Percentiles rank a stretch among this genome's conserved stretches.
These are phyloP conservation scores for Trametes sp. DNA, from an alignment of 1,284 basidiomycete species.

Conservation along the genomic window DNA sequence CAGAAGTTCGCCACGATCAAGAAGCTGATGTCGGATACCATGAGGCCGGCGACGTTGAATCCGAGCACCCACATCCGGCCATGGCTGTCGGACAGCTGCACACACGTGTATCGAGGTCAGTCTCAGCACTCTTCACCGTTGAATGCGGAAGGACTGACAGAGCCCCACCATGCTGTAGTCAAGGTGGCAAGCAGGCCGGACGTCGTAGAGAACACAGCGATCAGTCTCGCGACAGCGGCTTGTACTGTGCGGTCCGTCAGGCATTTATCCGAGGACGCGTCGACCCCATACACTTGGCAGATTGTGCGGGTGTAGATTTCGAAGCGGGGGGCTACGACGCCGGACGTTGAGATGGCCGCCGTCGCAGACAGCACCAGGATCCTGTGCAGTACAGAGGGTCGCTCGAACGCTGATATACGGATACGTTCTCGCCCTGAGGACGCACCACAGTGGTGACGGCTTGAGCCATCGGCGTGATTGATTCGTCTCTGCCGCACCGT, in stretches of 20 bases:
- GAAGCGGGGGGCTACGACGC: constrained; percentile 52
- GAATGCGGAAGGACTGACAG: constrained; percentile 49
- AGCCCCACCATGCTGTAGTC: constrained; percentile 86
- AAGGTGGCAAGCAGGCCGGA: constrained; percentile 75
- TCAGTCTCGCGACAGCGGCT: constrained; percentile 21
- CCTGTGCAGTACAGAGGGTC: constrained; percentile 27
- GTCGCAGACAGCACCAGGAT: constrained; percentile 58
- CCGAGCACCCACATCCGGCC: constrained; percentile 76
- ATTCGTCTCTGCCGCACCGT: neutral
- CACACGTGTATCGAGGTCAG: neutral
- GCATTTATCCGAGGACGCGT: constrained; percentile 15
- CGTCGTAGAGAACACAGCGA: constrained; percentile 61
- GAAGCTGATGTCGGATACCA: constrained; percentile 71
- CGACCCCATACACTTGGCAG: constrained; percentile 28
- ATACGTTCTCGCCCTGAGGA: neutral
- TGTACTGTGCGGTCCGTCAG: constrained; percentile 21
- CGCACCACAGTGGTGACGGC: constrained; percentile 26
- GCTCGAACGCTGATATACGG: neutral
- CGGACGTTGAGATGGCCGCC: constrained; percentile 47
- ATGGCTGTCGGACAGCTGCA: constrained; percentile 76
- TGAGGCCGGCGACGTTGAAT: constrained; percentile 65
- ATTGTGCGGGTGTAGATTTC: constrained; percentile 47
- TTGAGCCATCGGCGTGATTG: constrained; percentile 16
- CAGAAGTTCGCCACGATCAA: constrained; percentile 68
- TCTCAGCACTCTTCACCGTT: neutral